Conservation (phyloP, 1,284 basidiomycete genomes). For the Malassezia globosa region DNA sequence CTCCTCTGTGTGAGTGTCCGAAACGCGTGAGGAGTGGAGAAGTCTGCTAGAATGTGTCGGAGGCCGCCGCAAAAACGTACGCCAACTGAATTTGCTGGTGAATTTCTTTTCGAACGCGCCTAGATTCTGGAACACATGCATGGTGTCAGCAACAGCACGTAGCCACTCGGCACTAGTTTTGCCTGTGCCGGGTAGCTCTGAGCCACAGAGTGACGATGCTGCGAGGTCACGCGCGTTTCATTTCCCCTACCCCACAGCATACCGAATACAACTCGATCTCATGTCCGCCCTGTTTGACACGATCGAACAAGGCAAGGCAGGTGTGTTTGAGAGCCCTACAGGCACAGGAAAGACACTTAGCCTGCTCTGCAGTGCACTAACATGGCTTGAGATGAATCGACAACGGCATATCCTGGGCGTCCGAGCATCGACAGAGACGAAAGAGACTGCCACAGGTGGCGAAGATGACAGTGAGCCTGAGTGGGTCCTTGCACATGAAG, state of each 20-base stretch:
- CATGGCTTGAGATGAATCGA: constrained; percentile 44
- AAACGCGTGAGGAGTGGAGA: no score
- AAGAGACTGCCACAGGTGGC: constrained; percentile 1
- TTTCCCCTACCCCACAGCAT: constrained; percentile 53
- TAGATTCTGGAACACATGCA: no score
- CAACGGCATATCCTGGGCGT: constrained; percentile 20
- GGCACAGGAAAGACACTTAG: constrained; percentile 51
- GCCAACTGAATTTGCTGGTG: no score
- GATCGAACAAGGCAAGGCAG: constrained; percentile 63
- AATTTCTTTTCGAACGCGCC: no score
- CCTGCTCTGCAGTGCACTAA: constrained; percentile 48
- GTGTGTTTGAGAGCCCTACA: constrained; percentile 55
- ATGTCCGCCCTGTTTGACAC: constrained; percentile 76
- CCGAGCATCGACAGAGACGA: neutral
- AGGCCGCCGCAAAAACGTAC: no score
- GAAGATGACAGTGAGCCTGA: constrained; percentile 39
- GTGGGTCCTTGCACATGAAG: constrained; percentile 49
- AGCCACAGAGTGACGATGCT: neutral
- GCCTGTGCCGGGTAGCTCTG: neutral
- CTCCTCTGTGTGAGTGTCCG: no score
- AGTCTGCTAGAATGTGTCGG: no score
- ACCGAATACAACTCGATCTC: constrained; percentile 73
- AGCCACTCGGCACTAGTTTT: constrained; percentile 4
- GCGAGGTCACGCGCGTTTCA: constrained; percentile 18
- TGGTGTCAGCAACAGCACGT: neutral